A percentile compares a stretch with the other conserved stretches of the same genome.
phyloP scores from a whole-genome alignment of 805 yeast genomes.

The Schwanniomyces occidentalis region DNA sequence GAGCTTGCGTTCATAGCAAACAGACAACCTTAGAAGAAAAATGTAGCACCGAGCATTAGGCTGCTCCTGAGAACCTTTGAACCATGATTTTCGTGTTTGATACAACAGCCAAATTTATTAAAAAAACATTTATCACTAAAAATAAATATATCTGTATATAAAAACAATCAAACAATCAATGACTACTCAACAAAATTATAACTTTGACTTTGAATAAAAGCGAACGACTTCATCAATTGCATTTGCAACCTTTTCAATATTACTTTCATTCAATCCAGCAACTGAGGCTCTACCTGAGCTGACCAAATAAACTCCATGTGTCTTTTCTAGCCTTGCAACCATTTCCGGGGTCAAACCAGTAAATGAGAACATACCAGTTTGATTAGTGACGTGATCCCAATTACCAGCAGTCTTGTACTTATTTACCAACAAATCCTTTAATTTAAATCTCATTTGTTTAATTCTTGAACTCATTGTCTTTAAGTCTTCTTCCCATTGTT shows the following conservation, averaged over 20 bases:
- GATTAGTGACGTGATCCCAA: conserved; percentile 89
- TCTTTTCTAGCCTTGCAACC: conserved; percentile 71
- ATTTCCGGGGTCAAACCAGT: conserved; percentile 81
- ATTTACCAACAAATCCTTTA: conserved; percentile 57
- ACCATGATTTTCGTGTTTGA: too few relatives aligned
- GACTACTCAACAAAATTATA: too few relatives aligned
- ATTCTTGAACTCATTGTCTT: conserved; percentile 86
- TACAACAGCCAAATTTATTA: too few relatives aligned
- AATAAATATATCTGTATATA: too few relatives aligned
- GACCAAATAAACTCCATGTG: conserved; percentile 81
- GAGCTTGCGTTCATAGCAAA: too few relatives aligned
- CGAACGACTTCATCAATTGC: conserved; percentile 79
- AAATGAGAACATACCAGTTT: conserved; percentile 96
- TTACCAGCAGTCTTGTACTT: conserved; percentile 76
- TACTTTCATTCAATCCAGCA: conserved; percentile 84
- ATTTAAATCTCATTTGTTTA: conserved; percentile 68
- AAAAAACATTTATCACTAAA: too few relatives aligned
- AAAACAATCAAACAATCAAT: too few relatives aligned
- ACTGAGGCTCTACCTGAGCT: conserved; percentile 87
- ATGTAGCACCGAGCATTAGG: too few relatives aligned
- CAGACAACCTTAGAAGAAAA: too few relatives aligned
- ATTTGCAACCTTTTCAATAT: conserved; percentile 75
- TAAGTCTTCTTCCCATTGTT: conserved; percentile 84
- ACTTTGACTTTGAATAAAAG: conserved; percentile 23
- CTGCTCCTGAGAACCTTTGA: too few relatives aligned